Evolutionary conservation across 2,329 filamentous ascomycete genomes (phyloP).

Genomic region (Nothopassalora personata): DNA sequence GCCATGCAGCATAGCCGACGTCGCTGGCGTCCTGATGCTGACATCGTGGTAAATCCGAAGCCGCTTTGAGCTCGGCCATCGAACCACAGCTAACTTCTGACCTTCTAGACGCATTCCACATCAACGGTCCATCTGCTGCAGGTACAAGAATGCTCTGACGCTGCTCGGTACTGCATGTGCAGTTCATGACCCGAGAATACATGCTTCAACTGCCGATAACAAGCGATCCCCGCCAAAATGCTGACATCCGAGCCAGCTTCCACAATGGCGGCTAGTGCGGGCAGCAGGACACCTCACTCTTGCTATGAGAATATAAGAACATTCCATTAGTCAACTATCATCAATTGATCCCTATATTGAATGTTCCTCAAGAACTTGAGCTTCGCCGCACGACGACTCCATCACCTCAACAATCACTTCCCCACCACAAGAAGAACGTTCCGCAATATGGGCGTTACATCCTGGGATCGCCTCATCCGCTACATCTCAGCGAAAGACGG

Average conservation of each 20-base stretch:
- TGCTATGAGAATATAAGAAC: not conserved
- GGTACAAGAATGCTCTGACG: not conserved
- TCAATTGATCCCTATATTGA: not conserved
- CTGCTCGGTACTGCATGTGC: not conserved
- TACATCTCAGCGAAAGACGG: constrained; percentile 65
- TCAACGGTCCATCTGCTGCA: not conserved
- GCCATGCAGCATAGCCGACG: not conserved
- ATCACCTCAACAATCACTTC: not conserved
- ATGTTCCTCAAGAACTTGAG: not conserved
- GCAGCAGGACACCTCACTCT: not conserved
- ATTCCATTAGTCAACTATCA: not conserved
- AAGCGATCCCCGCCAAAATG: not conserved
- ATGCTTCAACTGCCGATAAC: not conserved
- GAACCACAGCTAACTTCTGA: not conserved
- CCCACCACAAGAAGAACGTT: not conserved
- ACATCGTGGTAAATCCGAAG: not conserved
- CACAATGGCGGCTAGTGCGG: not conserved
- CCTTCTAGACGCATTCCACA: not conserved
- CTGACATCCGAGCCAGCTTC: not conserved
- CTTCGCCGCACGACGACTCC: not conserved
- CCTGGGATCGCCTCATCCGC: constrained; percentile 60
- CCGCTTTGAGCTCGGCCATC: not conserved
- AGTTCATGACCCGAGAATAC: not conserved
- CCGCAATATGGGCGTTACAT: constrained; percentile 1
- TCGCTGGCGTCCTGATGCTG: not conserved